Evolutionary conservation across 192 early-diverging fungal genomes (phyloP).

Genomic region (Paraglomus brasilianum): DNA sequence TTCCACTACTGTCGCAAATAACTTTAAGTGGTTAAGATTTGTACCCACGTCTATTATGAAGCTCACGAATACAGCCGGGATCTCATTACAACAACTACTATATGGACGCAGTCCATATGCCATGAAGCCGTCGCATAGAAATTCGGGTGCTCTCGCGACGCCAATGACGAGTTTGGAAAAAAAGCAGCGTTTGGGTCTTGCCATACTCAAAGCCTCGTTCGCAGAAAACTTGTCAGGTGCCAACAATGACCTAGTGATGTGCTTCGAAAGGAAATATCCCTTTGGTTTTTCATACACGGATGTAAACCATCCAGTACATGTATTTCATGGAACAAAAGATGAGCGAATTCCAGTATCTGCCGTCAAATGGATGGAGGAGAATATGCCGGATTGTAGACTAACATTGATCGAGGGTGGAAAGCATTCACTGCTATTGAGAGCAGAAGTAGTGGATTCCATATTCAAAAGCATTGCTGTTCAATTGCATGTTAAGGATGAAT

Average conservation of each 20-base stretch:
- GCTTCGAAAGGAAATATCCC: constrained; percentile 38
- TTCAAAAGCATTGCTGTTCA: constrained; percentile 40
- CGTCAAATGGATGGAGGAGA: constrained; percentile 46
- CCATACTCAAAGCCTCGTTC: constrained; percentile 43
- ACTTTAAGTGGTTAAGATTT: constrained; percentile 45
- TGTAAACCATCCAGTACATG: constrained; percentile 44
- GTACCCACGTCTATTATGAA: constrained; percentile 42
- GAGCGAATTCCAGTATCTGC: constrained; percentile 40
- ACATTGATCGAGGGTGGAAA: constrained; percentile 46
- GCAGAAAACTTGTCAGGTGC: constrained; percentile 41
- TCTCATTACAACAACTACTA: constrained; percentile 27
- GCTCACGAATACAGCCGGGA: constrained; percentile 35
- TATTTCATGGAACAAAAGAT: constrained; percentile 48
- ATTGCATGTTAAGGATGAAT: not conserved
- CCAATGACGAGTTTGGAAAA: constrained; percentile 38
- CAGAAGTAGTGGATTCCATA: constrained; percentile 43
- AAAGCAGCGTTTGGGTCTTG: constrained; percentile 39
- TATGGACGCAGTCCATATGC: constrained; percentile 31
- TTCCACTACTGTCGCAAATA: constrained; percentile 39
- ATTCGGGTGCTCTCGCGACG: constrained; percentile 32
- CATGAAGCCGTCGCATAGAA: constrained; percentile 40
- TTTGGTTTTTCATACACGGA: constrained; percentile 47
- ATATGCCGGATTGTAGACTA: constrained; percentile 41
- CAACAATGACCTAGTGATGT: constrained; percentile 44
- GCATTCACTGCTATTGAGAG: constrained; percentile 40